Percentiles rank a stretch among this genome's conserved stretches.
phyloP scores from a whole-genome alignment of 139 green algal species.

The Ostreobium quekettii region DNA sequence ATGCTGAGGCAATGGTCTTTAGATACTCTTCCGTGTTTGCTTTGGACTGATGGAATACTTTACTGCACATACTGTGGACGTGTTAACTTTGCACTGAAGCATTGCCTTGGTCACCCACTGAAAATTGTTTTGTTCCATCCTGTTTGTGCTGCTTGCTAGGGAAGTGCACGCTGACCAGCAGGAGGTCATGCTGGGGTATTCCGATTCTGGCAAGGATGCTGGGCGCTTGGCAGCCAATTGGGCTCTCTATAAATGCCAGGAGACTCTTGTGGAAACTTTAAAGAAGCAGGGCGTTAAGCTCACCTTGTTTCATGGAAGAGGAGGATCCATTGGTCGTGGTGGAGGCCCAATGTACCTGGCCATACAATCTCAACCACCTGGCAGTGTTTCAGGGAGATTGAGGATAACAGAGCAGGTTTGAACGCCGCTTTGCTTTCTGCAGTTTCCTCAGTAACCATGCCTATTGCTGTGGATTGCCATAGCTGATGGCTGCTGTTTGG shows the following conservation, averaged over 20 bases:
- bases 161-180: conserved; percentile 29
- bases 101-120: background rate
- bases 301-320: conserved; percentile 94
- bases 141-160: too few species aligned
- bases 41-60: too few species aligned
- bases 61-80: too few species aligned
- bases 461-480: too few species aligned
- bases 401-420: conserved; percentile 89
- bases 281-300: conserved; percentile 58
- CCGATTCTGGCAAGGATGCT: conserved; percentile 94
- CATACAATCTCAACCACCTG: conserved; percentile 87
- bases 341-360: conserved; percentile 90
- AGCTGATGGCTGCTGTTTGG: too few species aligned
- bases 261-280: conserved; percentile 50
- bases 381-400: conserved; percentile 73
- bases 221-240: conserved; percentile 84
- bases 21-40: too few species aligned
- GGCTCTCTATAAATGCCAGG: conserved; percentile 70
- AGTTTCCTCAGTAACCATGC: too few species aligned
- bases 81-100: too few species aligned
- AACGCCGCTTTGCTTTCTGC: too few species aligned
- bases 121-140: background rate
- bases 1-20: too few species aligned
- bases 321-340: conserved; percentile 87
- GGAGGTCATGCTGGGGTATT: conserved; percentile 95